Conservation (phyloP, 192 early-diverging fungal species). For the Spinellus fusiger region DNA sequence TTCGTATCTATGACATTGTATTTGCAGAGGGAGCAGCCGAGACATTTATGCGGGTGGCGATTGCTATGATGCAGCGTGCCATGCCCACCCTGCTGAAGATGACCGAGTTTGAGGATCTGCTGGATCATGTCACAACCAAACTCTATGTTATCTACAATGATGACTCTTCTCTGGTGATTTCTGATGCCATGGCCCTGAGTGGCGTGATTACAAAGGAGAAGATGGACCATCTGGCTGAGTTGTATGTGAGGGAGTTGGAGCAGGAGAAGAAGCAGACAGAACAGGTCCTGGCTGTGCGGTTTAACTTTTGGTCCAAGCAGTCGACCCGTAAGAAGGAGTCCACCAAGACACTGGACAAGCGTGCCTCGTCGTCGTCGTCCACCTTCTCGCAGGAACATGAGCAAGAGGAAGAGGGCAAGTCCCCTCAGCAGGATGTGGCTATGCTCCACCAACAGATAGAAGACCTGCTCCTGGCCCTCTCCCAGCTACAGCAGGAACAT, state of each 20-base stretch:
- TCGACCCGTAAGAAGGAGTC: neutral
- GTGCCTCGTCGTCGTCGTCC: neutral
- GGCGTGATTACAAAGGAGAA: conserved; percentile 61
- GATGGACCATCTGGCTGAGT: conserved; percentile 62
- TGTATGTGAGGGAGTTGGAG: conserved; percentile 43
- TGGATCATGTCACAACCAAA: conserved; percentile 78
- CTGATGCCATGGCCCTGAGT: conserved; percentile 71
- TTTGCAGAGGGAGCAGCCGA: conserved; percentile 91
- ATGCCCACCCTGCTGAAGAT: conserved; percentile 58
- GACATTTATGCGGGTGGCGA: conserved; percentile 79
- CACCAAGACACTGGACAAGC: neutral
- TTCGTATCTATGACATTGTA: conserved; percentile 88
- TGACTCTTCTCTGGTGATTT: conserved; percentile 59
- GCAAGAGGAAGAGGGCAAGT: conserved; percentile 25
- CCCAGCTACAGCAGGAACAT: conserved; percentile 60
- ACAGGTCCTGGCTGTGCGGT: conserved; percentile 43
- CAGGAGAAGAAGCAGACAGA: conserved; percentile 46
- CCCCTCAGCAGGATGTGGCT: conserved; percentile 14
- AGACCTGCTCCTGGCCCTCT: conserved; percentile 53
- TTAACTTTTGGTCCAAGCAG: conserved; percentile 38
- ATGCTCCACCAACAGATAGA: conserved; percentile 53
- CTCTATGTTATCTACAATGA: conserved; percentile 75
- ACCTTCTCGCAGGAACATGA: too few relatives aligned
- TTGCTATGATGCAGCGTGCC: conserved; percentile 84
- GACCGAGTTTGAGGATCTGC: conserved; percentile 71